phyloP scores from a whole-genome alignment of 78 protist genomes.

The Dictyostelium intermedium region DNA sequence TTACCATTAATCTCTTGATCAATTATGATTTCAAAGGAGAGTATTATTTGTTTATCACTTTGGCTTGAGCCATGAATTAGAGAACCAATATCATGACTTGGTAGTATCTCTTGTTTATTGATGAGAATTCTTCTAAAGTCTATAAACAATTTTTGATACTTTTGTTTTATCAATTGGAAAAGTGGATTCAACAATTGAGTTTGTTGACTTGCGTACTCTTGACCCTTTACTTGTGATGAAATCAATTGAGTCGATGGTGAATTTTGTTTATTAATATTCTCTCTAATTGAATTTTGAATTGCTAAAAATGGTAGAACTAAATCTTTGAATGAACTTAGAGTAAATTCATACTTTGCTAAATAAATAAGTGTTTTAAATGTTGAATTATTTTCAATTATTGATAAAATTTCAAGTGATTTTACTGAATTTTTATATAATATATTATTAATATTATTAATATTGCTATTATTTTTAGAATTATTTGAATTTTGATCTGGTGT shows the following conservation, averaged over 20 bases:
- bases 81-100: not conserved
- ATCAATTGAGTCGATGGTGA: not conserved
- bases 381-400: not conserved
- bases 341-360: slow-evolving; percentile 13
- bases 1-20: slow-evolving; percentile 14
- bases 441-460: not conserved
- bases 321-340: not conserved
- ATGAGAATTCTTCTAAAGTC: slow-evolving; percentile 4
- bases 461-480: not conserved
- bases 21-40: not conserved
- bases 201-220: not conserved
- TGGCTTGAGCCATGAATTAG: not conserved
- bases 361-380: slow-evolving; percentile 1
- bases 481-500: not conserved
- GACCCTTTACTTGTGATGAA: not conserved
- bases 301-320: not conserved
- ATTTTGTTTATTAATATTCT: not conserved
- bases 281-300: not conserved
- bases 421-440: slow-evolving; percentile 19
- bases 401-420: slow-evolving; percentile 7
- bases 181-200: not conserved
- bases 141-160: not conserved
- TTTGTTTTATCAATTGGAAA: not conserved
- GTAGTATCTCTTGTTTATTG: not conserved
- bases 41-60: not conserved